phyloP scores from a whole-genome alignment of 768 basidiomycete genomes.

The Termitomyces sp. region DNA sequence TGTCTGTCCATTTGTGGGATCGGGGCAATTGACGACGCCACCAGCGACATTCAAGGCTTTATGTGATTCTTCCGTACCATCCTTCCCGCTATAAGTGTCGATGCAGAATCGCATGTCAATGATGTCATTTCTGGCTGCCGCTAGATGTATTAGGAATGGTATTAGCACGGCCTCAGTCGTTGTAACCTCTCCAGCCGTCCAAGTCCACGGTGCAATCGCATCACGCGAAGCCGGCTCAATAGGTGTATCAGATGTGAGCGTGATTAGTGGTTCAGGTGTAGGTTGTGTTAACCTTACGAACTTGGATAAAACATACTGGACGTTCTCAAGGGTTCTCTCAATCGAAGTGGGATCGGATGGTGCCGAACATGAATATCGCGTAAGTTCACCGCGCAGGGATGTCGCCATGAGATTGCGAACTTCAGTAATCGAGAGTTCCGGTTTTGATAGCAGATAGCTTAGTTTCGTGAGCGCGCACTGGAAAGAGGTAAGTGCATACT shows the following conservation, averaged over 20 bases:
- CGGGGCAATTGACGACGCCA: constrained; percentile 70
- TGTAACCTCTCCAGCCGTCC: constrained; percentile 72
- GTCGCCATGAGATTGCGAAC: constrained; percentile 71
- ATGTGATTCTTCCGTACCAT: constrained; percentile 21
- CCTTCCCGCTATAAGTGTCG: constrained; percentile 21
- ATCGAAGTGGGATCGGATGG: constrained; percentile 36
- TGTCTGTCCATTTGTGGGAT: constrained; percentile 64
- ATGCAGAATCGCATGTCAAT: constrained; percentile 62
- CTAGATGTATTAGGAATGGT: constrained; percentile 76
- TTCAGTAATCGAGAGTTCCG: constrained; percentile 61
- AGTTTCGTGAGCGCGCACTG: constrained; percentile 91
- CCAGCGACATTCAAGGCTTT: constrained; percentile 44
- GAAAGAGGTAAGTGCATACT: background rate
- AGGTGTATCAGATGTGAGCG: constrained; percentile 29
- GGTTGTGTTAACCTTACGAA: constrained; percentile 58
- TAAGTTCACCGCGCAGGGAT: constrained; percentile 88
- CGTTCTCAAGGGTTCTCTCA: constrained; percentile 49
- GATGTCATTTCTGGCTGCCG: constrained; percentile 65
- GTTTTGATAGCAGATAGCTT: constrained; percentile 84
- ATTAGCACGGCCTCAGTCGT: constrained; percentile 66
- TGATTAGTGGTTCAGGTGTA: constrained; percentile 28
- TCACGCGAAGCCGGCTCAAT: constrained; percentile 36
- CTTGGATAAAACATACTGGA: constrained; percentile 62
- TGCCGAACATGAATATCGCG: constrained; percentile 40
- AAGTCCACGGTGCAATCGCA: constrained; percentile 65